Percentiles rank a stretch among this genome's conserved stretches.
Conservation (phyloP, 495 filamentous ascomycete species). For the Podospora didyma region DNA sequence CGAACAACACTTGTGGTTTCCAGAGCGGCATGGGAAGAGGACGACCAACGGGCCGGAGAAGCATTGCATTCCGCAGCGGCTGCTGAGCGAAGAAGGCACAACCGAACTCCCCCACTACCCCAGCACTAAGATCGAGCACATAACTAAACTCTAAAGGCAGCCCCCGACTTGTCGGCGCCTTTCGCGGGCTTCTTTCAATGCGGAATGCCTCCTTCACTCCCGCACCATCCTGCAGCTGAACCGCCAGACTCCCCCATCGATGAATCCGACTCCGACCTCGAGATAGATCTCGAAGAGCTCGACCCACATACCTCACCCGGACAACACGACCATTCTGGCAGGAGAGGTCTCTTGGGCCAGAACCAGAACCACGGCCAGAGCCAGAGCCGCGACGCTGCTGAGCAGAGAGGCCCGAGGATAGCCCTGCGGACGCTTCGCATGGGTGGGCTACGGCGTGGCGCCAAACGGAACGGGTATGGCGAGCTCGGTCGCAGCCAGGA, state of each 20-base stretch:
- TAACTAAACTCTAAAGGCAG: slow-evolving; percentile 4
- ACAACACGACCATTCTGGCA: slow-evolving; percentile 14
- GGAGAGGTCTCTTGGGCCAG: slow-evolving; percentile 37
- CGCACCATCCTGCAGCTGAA: slow-evolving; percentile 41
- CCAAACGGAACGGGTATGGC: slow-evolving; percentile 54
- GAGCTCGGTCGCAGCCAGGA: slow-evolving; percentile 54
- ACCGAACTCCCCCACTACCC: background rate
- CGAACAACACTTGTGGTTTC: too few relatives aligned
- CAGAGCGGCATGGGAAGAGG: slow-evolving; percentile 1
- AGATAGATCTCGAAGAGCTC: slow-evolving; percentile 69
- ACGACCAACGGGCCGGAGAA: background rate
- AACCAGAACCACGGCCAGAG: slow-evolving; percentile 25
- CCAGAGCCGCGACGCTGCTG: slow-evolving; percentile 32
- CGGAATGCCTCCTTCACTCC: slow-evolving; percentile 51
- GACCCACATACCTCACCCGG: slow-evolving; percentile 49
- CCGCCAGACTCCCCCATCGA: slow-evolving; percentile 49
- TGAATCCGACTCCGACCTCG: slow-evolving; percentile 63
- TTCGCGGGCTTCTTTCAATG: slow-evolving; percentile 24
- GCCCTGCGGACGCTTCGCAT: slow-evolving; percentile 68
- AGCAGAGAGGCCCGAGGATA: slow-evolving; percentile 55
- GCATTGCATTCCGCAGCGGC: slow-evolving; percentile 2
- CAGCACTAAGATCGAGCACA: background rate
- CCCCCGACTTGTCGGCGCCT: background rate
- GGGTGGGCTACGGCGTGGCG: slow-evolving; percentile 46
- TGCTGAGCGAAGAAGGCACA: background rate